Percentiles rank a stretch among this genome's conserved stretches.
Evolutionary conservation across 805 yeast genomes (phyloP).

Genomic region (Metschnikowia lochheadii): DNA sequence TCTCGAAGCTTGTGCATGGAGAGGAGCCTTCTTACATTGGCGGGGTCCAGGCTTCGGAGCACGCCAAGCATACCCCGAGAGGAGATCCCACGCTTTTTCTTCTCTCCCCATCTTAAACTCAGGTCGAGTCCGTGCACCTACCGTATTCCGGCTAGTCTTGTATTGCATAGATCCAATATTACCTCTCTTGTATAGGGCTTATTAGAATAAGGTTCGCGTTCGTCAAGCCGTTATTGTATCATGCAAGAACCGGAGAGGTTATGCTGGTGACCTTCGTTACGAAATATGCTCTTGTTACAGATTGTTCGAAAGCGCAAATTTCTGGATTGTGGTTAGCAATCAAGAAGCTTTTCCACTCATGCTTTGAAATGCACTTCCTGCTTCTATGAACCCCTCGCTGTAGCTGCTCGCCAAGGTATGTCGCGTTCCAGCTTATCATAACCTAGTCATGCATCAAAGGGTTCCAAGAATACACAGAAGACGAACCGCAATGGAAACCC

Average conservation of each 20-base stretch:
- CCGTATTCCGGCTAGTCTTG: no score
- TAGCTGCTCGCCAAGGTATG: background rate
- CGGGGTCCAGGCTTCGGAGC: background rate
- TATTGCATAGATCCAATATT: no score
- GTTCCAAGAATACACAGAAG: background rate
- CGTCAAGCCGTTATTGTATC: background rate
- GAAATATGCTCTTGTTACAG: background rate
- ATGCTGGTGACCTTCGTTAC: background rate
- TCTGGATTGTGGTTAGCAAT: background rate
- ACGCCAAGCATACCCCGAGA: no score
- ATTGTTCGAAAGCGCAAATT: no score
- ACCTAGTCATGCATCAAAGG: background rate
- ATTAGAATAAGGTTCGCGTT: background rate
- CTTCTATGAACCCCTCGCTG: background rate
- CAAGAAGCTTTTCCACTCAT: background rate
- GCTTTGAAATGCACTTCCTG: background rate
- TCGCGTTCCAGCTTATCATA: background rate
- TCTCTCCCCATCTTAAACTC: no score
- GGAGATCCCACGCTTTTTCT: no score
- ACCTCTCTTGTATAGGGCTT: background rate
- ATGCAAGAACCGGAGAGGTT: background rate
- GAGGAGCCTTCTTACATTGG: background rate
- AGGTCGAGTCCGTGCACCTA: no score
- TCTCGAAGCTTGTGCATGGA: background rate
- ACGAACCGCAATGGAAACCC: no score